Evolutionary conservation across 176 grass and related monocot species (phyloP).

Genomic region (Hsuehochloa calcarea): DNA sequence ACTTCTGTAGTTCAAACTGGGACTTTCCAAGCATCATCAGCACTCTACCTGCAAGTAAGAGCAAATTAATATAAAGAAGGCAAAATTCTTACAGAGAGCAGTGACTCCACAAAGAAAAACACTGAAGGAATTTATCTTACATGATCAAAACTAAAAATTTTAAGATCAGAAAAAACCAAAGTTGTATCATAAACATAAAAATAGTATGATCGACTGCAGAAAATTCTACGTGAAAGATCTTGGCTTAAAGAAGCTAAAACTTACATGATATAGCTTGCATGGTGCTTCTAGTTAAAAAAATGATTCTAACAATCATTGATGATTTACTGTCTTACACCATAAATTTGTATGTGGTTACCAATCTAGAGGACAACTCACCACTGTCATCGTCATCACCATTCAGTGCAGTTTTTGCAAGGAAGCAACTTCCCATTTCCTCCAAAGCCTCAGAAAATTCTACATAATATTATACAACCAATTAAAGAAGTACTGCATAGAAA

Average conservation of each 20-base stretch:
- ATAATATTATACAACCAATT: slow-evolving; percentile 8
- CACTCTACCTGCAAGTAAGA: slow-evolving; percentile 56
- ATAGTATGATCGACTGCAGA: neutral
- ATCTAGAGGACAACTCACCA: slow-evolving; percentile 46
- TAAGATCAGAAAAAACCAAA: neutral
- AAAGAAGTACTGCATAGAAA: neutral
- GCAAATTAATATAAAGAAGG: slow-evolving; percentile 24
- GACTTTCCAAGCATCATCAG: slow-evolving; percentile 76
- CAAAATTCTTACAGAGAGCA: slow-evolving; percentile 16
- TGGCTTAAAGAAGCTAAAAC: neutral
- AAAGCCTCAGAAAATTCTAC: slow-evolving; percentile 87
- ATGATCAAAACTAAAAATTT: neutral
- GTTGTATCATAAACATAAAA: neutral
- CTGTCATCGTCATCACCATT: slow-evolving; percentile 76
- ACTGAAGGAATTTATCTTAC: neutral
- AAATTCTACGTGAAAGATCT: neutral
- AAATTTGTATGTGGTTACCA: slow-evolving; percentile 11
- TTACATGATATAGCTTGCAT: neutral
- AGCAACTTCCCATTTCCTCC: slow-evolving; percentile 79
- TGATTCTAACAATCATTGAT: neutral
- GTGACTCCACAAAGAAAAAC: neutral
- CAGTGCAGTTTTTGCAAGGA: slow-evolving; percentile 68
- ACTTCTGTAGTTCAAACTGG: slow-evolving; percentile 74
- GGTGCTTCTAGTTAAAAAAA: neutral
- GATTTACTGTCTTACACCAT: slow-evolving; percentile 8